Conservation (phyloP, 345 rosid species). For the Euphorbia tirucalli region DNA sequence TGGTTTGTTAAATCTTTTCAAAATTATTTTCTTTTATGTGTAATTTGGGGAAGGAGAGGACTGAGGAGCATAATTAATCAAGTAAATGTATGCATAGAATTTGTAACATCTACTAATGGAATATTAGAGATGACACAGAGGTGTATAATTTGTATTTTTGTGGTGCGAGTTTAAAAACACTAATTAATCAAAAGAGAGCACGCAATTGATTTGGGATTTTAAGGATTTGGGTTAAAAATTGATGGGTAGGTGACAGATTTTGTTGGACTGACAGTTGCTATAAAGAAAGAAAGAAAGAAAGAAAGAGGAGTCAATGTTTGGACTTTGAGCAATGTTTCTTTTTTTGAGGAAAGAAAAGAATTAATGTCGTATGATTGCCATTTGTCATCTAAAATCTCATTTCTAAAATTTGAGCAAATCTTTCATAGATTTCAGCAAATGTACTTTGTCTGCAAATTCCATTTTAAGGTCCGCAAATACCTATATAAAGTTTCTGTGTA, state of each 20-base stretch:
- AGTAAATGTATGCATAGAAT: neutral
- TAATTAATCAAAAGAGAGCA: neutral
- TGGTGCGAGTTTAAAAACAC: no score
- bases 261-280: constrained; percentile 15
- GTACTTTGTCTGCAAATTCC: neutral
- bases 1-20: neutral
- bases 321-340: neutral
- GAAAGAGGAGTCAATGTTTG: neutral
- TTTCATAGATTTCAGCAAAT: neutral
- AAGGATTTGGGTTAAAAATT: neutral
- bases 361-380: constrained; percentile 16
- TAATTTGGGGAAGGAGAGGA: neutral
- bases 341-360: constrained; percentile 7
- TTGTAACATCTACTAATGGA: neutral
- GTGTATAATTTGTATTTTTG: neutral
- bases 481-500: neutral
- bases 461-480: neutral
- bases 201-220: neutral
- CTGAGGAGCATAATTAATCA: neutral
- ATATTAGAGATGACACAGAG: neutral
- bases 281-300: neutral
- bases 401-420: neutral
- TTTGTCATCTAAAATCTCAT: constrained; percentile 3
- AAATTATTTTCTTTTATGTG: neutral
- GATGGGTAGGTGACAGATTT: constrained; percentile 17